These are phyloP conservation scores for Fusarium bactridioides DNA, from an alignment of 2,329 filamentous ascomycete species.

Conservation along the genomic window DNA sequence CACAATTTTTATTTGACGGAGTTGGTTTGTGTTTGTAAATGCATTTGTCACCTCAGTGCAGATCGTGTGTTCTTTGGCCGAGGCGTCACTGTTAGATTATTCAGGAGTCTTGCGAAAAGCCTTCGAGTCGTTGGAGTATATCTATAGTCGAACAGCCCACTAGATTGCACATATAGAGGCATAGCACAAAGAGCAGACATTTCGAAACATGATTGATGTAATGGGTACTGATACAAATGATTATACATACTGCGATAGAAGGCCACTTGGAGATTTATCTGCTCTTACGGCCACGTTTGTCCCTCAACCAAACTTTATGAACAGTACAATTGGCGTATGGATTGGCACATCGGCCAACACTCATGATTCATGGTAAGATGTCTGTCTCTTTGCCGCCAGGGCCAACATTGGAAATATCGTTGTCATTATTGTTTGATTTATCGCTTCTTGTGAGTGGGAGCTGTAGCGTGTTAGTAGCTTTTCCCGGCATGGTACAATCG, in stretches of 20 bases:
- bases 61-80: neutral
- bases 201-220: constrained; percentile 6
- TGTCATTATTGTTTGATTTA: constrained; percentile 30
- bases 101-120: neutral
- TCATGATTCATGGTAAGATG: neutral
- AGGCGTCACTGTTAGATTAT: neutral
- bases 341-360: neutral
- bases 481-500: no score
- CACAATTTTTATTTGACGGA: neutral
- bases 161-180: neutral
- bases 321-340: neutral
- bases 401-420: constrained; percentile 19
- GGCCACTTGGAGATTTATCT: neutral
- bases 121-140: neutral
- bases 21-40: neutral
- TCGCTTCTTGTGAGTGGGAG: constrained; percentile 44
- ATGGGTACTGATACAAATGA: constrained; percentile 36
- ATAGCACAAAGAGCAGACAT: neutral
- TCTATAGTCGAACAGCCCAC: neutral
- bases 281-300: neutral
- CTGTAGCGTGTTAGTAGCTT: constrained; percentile 34
- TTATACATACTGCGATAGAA: constrained; percentile 35
- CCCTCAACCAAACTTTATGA: neutral
- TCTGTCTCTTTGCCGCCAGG: neutral
- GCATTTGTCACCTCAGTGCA: neutral